These are phyloP conservation scores for Rutidosis leptorrhynchoides DNA, from an alignment of 129 eudicot genomes.

Conservation along the genomic window DNA sequence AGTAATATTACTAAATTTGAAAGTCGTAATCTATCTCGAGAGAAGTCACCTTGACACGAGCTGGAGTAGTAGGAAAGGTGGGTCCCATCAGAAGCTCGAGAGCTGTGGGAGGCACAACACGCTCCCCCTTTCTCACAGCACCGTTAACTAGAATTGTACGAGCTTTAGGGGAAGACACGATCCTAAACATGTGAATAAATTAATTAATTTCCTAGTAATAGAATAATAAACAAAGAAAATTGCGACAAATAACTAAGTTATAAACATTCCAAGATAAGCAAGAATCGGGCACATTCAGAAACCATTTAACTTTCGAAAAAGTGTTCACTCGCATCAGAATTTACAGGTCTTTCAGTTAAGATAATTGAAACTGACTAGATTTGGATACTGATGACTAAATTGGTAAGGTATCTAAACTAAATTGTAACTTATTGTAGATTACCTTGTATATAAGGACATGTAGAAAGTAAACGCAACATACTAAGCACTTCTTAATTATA, in stretches of 20 bases:
- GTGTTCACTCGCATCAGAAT: too few relatives aligned
- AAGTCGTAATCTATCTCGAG: not conserved
- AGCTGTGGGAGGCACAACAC: slow-evolving; percentile 48
- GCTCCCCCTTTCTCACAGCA: slow-evolving; percentile 59
- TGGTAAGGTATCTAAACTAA: too few relatives aligned
- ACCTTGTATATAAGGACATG: too few relatives aligned
- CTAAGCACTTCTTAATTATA: too few relatives aligned
- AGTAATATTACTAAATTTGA: too few relatives aligned
- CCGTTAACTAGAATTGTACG: slow-evolving; percentile 44
- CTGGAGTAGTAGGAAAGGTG: slow-evolving; percentile 47
- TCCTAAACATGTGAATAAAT: slow-evolving; percentile 29
- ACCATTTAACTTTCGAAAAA: not conserved
- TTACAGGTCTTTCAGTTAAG: not conserved
- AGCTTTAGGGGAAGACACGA: slow-evolving; percentile 47
- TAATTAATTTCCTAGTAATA: not conserved
- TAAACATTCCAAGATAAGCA: too few relatives aligned
- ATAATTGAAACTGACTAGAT: not conserved
- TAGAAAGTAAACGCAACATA: too few relatives aligned
- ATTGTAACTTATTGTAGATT: too few relatives aligned
- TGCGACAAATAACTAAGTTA: too few relatives aligned
- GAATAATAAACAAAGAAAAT: not conserved
- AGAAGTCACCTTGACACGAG: slow-evolving; percentile 45
- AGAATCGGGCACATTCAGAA: not conserved
- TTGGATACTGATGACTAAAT: not conserved
- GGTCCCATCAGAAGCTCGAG: slow-evolving; percentile 43